Conservation (phyloP, 139 green algal genomes). For the Chlamydomonas eustigma region DNA sequence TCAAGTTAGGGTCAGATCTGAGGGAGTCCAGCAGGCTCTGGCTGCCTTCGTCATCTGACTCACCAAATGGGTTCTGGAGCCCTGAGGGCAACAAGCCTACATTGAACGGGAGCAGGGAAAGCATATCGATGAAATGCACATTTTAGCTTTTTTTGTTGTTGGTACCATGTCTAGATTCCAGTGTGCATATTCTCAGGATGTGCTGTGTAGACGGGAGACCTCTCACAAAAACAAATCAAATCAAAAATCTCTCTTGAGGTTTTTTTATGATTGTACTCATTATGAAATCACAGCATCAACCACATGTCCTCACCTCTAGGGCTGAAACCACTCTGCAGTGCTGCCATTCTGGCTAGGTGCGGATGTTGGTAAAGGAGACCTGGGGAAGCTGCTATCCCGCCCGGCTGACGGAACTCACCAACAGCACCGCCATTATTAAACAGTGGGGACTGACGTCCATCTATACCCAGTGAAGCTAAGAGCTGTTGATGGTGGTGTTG, state of each 20-base stretch:
- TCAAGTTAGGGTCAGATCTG: not conserved
- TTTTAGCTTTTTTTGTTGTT: no score
- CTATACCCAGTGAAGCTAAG: not conserved
- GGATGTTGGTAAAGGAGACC: not conserved
- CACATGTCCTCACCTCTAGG: not conserved
- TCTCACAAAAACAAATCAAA: no score
- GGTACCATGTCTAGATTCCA: no score
- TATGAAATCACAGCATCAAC: not conserved
- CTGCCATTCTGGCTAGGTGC: not conserved
- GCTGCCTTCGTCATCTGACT: not conserved
- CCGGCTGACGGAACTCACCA: not conserved
- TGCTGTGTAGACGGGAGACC: no score
- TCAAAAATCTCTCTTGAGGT: no score
- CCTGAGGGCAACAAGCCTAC: not conserved
- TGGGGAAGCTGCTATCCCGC: not conserved
- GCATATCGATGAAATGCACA: no score
- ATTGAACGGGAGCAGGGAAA: not conserved
- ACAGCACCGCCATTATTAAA: not conserved
- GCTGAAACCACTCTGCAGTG: not conserved
- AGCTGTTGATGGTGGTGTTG: conserved; percentile 8
- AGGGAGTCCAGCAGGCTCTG: not conserved
- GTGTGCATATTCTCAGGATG: no score
- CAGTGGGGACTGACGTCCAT: not conserved
- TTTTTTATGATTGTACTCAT: no score
- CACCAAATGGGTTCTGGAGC: not conserved